These are phyloP conservation scores for Discostella pseudostelligera DNA, from an alignment of 108 stramenopile species.

Conservation along the genomic window DNA sequence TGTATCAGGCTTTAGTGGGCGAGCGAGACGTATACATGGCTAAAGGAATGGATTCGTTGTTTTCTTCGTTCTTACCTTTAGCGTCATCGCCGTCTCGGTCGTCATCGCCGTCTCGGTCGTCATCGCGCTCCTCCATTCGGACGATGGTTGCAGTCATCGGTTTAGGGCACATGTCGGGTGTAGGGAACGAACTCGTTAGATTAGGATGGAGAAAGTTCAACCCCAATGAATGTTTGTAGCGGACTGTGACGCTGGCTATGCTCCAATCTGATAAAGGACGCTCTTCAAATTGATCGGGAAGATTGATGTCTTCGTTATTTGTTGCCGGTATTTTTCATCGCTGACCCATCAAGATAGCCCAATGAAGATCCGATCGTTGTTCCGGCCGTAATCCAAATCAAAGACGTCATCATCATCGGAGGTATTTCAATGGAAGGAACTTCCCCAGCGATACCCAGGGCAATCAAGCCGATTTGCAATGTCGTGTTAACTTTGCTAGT, in stretches of 20 bases:
- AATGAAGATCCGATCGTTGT: conserved; percentile 41
- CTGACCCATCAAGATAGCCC: conserved; percentile 42
- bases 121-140: conserved; percentile 19
- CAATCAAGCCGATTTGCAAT: conserved; percentile 68
- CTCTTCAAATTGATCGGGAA: background rate
- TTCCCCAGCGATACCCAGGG: conserved; percentile 46
- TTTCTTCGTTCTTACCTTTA: background rate
- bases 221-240: conserved; percentile 5
- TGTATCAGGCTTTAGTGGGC: conserved; percentile 69
- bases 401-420: conserved; percentile 27
- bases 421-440: conserved; percentile 31
- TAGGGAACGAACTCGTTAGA: conserved; percentile 56
- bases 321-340: conserved; percentile 33
- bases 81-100: background rate
- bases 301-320: too few relatives aligned
- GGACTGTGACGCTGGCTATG: background rate
- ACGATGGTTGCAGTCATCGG: conserved; percentile 75
- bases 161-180: conserved; percentile 73
- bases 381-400: conserved; percentile 48
- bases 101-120: conserved; percentile 5
- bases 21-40: conserved; percentile 85
- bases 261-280: too few relatives aligned
- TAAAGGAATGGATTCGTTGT: conserved; percentile 55
- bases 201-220: conserved; percentile 55
- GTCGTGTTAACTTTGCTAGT: conserved; percentile 80